Percentiles rank a stretch among this genome's conserved stretches.
These are phyloP conservation scores for Ilex aquifolium DNA, from an alignment of 257 asterid genomes.

Conservation along the genomic window DNA sequence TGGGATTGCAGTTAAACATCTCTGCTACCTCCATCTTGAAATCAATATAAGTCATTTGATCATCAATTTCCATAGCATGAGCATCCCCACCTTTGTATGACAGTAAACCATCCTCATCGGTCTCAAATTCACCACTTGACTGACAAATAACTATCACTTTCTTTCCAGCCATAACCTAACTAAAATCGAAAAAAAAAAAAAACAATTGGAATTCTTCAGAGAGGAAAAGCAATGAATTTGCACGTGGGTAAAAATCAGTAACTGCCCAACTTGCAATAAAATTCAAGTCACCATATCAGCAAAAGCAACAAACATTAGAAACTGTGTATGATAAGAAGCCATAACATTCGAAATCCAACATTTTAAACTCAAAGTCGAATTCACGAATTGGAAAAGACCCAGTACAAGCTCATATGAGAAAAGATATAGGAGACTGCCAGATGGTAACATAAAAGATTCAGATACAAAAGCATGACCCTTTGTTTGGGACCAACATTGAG, in stretches of 20 bases:
- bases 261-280: no score
- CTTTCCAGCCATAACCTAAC: conserved; percentile 58
- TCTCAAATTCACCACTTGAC: conserved; percentile 91
- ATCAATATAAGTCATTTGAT: conserved; percentile 63
- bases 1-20: conserved; percentile 67
- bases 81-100: conserved; percentile 94
- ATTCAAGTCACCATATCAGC: no score
- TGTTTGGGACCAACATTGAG: no score
- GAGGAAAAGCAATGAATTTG: not conserved
- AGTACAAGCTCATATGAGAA: no score
- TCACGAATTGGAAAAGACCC: no score
- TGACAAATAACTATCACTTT: conserved; percentile 86
- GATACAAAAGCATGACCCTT: no score
- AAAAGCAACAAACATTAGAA: no score
- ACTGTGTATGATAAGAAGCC: no score
- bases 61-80: conserved; percentile 96
- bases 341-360: no score
- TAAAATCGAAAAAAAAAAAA: not conserved
- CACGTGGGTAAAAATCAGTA: not conserved
- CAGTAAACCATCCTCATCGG: conserved; percentile 63
- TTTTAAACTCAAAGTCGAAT: no score
- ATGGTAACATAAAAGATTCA: no score
- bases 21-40: conserved; percentile 81
- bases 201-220: not conserved
- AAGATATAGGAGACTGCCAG: no score